Conservation (phyloP, 805 yeast species). For the Nakazawaea wyomingensis region DNA sequence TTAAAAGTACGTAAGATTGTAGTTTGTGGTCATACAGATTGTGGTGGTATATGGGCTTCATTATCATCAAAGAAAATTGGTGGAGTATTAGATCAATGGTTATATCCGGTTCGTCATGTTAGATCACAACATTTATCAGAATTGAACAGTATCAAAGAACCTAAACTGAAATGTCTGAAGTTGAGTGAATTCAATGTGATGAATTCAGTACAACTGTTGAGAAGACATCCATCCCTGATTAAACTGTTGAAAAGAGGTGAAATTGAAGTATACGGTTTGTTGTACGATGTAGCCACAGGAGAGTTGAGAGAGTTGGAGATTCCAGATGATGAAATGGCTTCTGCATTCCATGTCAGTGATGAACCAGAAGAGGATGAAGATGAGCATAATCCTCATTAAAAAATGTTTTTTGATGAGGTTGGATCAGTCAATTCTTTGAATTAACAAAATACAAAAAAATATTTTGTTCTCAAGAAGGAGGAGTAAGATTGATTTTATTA, state of each 20-base stretch:
- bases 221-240: constrained; percentile 61
- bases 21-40: constrained; percentile 91
- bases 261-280: constrained; percentile 74
- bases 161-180: constrained; percentile 49
- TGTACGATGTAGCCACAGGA: constrained; percentile 82
- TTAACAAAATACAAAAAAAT: too few species aligned
- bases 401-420: too few species aligned
- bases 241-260: constrained; percentile 57
- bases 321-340: constrained; percentile 17
- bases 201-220: constrained; percentile 64
- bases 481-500: too few species aligned
- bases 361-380: constrained; percentile 17
- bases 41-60: constrained; percentile 89
- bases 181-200: constrained; percentile 74
- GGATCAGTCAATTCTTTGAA: too few species aligned
- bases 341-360: constrained; percentile 16
- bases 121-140: constrained; percentile 52
- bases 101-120: constrained; percentile 61
- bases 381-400: background rate
- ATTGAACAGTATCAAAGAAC: constrained; percentile 45
- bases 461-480: too few species aligned
- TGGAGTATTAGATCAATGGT: constrained; percentile 68
- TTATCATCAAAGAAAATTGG: constrained; percentile 60
- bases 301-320: constrained; percentile 35
- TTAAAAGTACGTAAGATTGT: constrained; percentile 75